phyloP scores from a whole-genome alignment of 2,329 filamentous ascomycete species.

The Pseudogymnoascus sp. region DNA sequence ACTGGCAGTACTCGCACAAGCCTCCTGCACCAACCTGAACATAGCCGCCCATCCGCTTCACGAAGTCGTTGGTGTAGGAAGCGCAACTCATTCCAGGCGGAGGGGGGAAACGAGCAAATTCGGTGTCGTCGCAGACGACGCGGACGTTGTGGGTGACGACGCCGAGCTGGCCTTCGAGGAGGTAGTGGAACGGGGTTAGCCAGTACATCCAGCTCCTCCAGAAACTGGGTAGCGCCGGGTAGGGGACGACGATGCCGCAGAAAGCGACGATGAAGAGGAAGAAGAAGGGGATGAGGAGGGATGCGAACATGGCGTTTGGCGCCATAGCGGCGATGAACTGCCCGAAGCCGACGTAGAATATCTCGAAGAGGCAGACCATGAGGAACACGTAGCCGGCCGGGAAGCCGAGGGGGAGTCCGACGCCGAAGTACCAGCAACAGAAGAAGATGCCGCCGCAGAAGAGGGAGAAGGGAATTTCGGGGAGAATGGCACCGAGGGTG shows the following conservation, averaged over 20 bases:
- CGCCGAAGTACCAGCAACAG: constrained; percentile 51
- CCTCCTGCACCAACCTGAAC: constrained; percentile 47
- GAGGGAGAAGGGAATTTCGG: constrained; percentile 63
- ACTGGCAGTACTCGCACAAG: constrained; percentile 59
- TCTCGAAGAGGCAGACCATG: constrained; percentile 50
- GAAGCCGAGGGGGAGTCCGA: constrained; percentile 48
- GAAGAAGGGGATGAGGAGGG: constrained; percentile 59
- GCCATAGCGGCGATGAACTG: constrained; percentile 60
- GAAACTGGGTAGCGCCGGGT: constrained; percentile 48
- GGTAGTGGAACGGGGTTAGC: constrained; percentile 60
- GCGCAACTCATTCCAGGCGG: constrained; percentile 54
- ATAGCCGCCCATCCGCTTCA: constrained; percentile 50
- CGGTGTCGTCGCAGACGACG: constrained; percentile 46
- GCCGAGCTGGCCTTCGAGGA: constrained; percentile 54
- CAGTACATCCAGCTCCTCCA: constrained; percentile 62
- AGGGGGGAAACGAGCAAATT: constrained; percentile 53
- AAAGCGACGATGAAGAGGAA: constrained; percentile 64
- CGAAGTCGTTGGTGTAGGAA: constrained; percentile 48
- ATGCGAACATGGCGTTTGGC: constrained; percentile 60
- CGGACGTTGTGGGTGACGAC: constrained; percentile 47
- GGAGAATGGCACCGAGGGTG: constrained; percentile 55
- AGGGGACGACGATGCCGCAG: constrained; percentile 63
- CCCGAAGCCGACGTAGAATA: constrained; percentile 58
- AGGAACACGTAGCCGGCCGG: constrained; percentile 54
- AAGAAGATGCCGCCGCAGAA: constrained; percentile 59